Evolutionary conservation across 768 basidiomycete species (phyloP).

Genomic region (Botryobasidium botryosum): DNA sequence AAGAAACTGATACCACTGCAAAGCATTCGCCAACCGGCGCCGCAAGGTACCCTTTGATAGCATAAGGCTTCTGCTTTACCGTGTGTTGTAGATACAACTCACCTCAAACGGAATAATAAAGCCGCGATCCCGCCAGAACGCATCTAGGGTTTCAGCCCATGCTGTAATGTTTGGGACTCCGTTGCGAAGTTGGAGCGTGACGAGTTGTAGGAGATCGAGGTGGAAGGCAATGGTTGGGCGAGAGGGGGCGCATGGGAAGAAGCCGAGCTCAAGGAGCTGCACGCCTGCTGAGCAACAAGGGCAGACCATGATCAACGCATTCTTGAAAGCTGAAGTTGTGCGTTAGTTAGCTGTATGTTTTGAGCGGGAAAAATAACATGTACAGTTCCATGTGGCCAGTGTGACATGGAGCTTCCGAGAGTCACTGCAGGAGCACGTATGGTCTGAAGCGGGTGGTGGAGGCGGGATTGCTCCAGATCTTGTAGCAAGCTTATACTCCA

Average conservation of each 20-base stretch:
- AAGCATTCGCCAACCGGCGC: background rate
- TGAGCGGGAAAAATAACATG: no score
- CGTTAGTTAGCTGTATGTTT: no score
- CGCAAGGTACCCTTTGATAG: background rate
- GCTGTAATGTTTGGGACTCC: slow-evolving; percentile 7
- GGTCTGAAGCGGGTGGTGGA: no score
- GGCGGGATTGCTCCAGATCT: no score
- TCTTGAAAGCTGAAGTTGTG: no score
- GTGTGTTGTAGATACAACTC: no score
- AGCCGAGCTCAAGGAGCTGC: slow-evolving; percentile 1
- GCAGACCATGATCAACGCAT: background rate
- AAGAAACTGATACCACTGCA: background rate
- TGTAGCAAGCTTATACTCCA: no score
- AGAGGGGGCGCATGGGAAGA: slow-evolving; percentile 8
- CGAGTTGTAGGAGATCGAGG: slow-evolving; percentile 6
- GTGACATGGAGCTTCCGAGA: no score
- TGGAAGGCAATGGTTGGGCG: slow-evolving; percentile 4
- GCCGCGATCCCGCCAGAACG: background rate
- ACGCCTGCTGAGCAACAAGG: background rate
- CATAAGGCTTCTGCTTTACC: no score
- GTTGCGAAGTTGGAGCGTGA: background rate
- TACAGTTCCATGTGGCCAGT: no score
- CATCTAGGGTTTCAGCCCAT: slow-evolving; percentile 1
- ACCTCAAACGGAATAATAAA: background rate
- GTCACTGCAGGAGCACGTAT: no score